These are phyloP conservation scores for Aspergillus sojae DNA, from an alignment of 2,329 filamentous ascomycete genomes.

Conservation along the genomic window DNA sequence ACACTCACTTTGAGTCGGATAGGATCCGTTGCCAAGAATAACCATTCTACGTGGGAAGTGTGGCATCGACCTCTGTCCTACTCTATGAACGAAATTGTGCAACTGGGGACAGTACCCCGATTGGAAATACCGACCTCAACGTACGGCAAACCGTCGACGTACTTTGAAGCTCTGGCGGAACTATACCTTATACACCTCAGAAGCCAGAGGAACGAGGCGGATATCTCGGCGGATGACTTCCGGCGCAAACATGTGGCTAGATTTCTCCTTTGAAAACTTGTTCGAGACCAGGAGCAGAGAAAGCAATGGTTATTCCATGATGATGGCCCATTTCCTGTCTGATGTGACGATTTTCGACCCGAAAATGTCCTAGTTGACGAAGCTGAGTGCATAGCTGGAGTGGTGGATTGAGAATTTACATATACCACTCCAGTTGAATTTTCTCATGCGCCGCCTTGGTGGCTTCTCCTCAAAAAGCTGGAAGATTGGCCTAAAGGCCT, in stretches of 20 bases:
- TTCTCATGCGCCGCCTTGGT: background rate
- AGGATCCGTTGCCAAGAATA: conserved; percentile 39
- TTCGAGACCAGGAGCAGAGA: too few relatives aligned
- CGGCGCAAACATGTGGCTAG: too few relatives aligned
- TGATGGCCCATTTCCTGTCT: background rate
- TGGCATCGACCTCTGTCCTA: conserved; percentile 38
- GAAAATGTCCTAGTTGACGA: background rate
- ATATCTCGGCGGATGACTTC: too few relatives aligned
- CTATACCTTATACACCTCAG: too few relatives aligned
- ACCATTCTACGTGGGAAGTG: conserved; percentile 27
- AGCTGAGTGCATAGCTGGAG: background rate
- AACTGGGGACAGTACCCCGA: too few relatives aligned
- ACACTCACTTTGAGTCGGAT: conserved; percentile 40
- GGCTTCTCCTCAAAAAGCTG: background rate
- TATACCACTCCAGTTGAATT: background rate
- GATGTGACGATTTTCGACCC: background rate
- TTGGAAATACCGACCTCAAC: too few relatives aligned
- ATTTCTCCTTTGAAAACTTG: too few relatives aligned
- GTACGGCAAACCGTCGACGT: too few relatives aligned
- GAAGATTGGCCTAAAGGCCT: background rate
- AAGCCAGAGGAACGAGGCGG: too few relatives aligned
- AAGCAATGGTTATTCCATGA: too few relatives aligned
- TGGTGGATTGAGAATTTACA: background rate
- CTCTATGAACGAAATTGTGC: too few relatives aligned
- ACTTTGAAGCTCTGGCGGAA: too few relatives aligned